Conservation (phyloP, 2,329 filamentous ascomycete genomes). For the Alternaria triticina region DNA sequence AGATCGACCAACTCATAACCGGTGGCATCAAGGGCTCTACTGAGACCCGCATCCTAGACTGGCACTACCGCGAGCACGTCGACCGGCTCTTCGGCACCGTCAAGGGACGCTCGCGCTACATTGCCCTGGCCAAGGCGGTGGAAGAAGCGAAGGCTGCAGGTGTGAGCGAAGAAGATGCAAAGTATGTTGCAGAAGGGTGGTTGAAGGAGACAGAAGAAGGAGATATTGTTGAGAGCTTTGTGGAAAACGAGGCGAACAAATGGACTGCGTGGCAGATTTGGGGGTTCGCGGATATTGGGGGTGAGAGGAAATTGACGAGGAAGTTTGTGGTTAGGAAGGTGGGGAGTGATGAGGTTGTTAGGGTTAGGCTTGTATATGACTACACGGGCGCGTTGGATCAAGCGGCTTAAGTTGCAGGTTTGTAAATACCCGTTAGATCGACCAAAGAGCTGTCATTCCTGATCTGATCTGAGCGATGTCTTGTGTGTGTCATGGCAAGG, state of each 20-base stretch:
- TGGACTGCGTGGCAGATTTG: slow-evolving; percentile 47
- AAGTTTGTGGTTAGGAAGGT: slow-evolving; percentile 43
- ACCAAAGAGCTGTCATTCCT: not conserved
- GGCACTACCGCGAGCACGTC: slow-evolving; percentile 67
- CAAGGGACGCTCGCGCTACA: slow-evolving; percentile 64
- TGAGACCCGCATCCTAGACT: slow-evolving; percentile 65
- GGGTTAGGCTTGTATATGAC: slow-evolving; percentile 45
- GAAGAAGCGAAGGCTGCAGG: slow-evolving; percentile 31
- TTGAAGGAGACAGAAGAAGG: slow-evolving; percentile 36
- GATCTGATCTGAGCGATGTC: not conserved
- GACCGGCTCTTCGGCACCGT: slow-evolving; percentile 83
- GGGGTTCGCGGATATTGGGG: slow-evolving; percentile 43
- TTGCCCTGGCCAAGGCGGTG: slow-evolving; percentile 36
- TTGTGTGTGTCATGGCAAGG: not conserved
- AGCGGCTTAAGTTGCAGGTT: not conserved
- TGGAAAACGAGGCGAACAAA: slow-evolving; percentile 41
- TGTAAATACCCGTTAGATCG: not conserved
- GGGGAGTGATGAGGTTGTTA: slow-evolving; percentile 35
- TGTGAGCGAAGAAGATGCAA: slow-evolving; percentile 27
- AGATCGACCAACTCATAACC: slow-evolving; percentile 74
- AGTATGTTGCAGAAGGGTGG: slow-evolving; percentile 38
- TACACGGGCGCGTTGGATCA: slow-evolving; percentile 34
- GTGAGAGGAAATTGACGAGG: slow-evolving; percentile 41
- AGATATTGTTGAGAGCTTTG: slow-evolving; percentile 44
- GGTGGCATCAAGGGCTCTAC: slow-evolving; percentile 72